Evolutionary conservation across 345 rosid genomes (phyloP).

Genomic region (Lagerstroemia speciosa): DNA sequence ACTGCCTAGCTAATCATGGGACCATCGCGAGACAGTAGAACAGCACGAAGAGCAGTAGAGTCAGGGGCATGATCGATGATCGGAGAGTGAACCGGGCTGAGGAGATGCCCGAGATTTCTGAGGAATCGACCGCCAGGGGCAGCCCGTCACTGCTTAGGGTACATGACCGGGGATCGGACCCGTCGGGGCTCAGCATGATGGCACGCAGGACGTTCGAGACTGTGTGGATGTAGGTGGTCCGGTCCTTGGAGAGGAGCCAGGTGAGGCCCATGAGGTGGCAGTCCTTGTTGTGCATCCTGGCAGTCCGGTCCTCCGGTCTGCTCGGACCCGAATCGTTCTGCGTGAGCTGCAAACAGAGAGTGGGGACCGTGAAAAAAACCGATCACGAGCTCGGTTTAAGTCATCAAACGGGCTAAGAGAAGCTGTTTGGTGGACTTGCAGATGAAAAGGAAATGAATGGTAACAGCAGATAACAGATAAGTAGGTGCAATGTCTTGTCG

Average conservation of each 20-base stretch:
- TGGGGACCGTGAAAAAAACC: neutral
- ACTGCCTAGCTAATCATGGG: neutral
- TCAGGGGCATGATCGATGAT: neutral
- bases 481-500: slow-evolving; percentile 19
- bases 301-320: slow-evolving; percentile 54
- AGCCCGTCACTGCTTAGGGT: slow-evolving; percentile 68
- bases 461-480: slow-evolving; percentile 2
- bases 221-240: slow-evolving; percentile 65
- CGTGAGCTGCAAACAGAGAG: slow-evolving; percentile 38
- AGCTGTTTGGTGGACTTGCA: slow-evolving; percentile 15
- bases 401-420: neutral
- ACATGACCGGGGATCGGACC: slow-evolving; percentile 57
- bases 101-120: slow-evolving; percentile 41
- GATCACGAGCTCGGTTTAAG: neutral
- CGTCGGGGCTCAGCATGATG: slow-evolving; percentile 44
- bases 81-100: slow-evolving; percentile 16
- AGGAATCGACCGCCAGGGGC: slow-evolving; percentile 85
- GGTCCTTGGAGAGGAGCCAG: slow-evolving; percentile 85
- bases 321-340: slow-evolving; percentile 47
- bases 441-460: neutral
- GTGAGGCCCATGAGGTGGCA: slow-evolving; percentile 93
- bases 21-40: neutral
- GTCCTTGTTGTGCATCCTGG: slow-evolving; percentile 78
- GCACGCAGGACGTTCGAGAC: slow-evolving; percentile 78
- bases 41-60: neutral